These are phyloP conservation scores for Salpingoeca rosetta DNA, from an alignment of 78 protist species.

Conservation along the genomic window DNA sequence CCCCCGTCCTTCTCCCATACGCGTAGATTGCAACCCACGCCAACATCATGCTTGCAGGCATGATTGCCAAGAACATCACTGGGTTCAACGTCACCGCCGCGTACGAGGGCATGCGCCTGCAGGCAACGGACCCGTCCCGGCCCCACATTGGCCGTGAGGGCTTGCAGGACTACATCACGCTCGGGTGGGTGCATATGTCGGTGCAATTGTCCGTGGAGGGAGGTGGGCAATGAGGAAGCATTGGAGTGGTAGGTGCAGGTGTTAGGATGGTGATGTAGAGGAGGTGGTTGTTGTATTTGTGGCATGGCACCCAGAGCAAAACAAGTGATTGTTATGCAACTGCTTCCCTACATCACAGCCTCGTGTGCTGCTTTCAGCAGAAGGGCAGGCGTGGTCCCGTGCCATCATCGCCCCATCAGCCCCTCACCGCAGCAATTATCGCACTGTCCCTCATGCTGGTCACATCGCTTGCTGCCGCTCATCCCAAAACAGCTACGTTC, in stretches of 20 bases:
- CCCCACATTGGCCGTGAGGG: background rate
- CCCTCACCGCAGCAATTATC: background rate
- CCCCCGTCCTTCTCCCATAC: no score
- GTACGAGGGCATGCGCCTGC: background rate
- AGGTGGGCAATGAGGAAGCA: background rate
- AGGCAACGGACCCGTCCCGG: background rate
- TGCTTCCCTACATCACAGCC: background rate
- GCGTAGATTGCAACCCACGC: constrained; percentile 10
- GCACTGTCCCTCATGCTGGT: background rate
- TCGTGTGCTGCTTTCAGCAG: background rate
- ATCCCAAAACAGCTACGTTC: no score
- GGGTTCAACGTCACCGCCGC: background rate
- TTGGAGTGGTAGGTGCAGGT: background rate
- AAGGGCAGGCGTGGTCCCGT: background rate
- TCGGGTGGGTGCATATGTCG: constrained; percentile 19
- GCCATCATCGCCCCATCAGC: background rate
- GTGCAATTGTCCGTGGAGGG: background rate
- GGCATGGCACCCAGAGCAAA: no score
- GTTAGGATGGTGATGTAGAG: background rate
- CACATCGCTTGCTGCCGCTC: background rate
- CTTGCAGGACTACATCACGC: background rate
- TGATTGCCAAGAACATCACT: background rate
- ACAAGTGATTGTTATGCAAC: background rate
- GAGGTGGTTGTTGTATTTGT: background rate
- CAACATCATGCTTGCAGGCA: background rate